Percentiles rank a stretch among this genome's conserved stretches.
Conservation (phyloP, 2,329 filamentous ascomycete genomes). For the Aspergillus clavatus region DNA sequence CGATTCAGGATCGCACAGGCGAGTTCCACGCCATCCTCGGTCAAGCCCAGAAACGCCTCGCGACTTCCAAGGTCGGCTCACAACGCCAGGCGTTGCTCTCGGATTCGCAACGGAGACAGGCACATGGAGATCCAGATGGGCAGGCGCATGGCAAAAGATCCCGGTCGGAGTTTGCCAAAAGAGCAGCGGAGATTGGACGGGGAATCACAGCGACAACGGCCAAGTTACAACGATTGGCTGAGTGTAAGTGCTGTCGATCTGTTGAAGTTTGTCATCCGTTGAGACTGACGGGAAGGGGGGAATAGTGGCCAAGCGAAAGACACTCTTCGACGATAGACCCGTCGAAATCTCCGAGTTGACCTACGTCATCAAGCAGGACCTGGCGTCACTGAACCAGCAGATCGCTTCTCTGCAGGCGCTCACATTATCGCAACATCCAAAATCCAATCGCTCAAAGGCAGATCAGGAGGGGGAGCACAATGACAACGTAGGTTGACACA, state of each 20-base stretch:
- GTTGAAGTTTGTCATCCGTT: no score
- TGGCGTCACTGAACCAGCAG: slow-evolving; percentile 78
- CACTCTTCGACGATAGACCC: slow-evolving; percentile 92
- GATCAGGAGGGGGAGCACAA: slow-evolving; percentile 93
- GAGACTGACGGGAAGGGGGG: neutral
- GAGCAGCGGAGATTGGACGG: slow-evolving; percentile 84
- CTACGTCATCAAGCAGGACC: slow-evolving; percentile 96
- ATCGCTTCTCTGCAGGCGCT: slow-evolving; percentile 78
- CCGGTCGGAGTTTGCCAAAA: slow-evolving; percentile 87
- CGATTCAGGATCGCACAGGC: slow-evolving; percentile 92
- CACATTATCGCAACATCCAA: slow-evolving; percentile 70
- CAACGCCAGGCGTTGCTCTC: slow-evolving; percentile 77
- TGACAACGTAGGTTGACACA: slow-evolving; percentile 66
- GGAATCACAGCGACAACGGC: slow-evolving; percentile 90
- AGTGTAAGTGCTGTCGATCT: slow-evolving; percentile 51
- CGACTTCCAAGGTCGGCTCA: slow-evolving; percentile 68
- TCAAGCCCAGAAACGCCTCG: slow-evolving; percentile 76
- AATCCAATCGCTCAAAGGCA: slow-evolving; percentile 42
- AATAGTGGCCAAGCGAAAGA: slow-evolving; percentile 86
- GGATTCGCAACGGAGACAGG: slow-evolving; percentile 57
- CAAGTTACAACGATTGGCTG: slow-evolving; percentile 88
- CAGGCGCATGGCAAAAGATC: slow-evolving; percentile 42
- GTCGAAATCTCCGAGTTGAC: slow-evolving; percentile 97
- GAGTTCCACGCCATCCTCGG: slow-evolving; percentile 91
- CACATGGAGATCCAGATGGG: slow-evolving; percentile 57